phyloP scores from a whole-genome alignment of 176 grass and related monocot species.

The Bothriochloa decipiens region DNA sequence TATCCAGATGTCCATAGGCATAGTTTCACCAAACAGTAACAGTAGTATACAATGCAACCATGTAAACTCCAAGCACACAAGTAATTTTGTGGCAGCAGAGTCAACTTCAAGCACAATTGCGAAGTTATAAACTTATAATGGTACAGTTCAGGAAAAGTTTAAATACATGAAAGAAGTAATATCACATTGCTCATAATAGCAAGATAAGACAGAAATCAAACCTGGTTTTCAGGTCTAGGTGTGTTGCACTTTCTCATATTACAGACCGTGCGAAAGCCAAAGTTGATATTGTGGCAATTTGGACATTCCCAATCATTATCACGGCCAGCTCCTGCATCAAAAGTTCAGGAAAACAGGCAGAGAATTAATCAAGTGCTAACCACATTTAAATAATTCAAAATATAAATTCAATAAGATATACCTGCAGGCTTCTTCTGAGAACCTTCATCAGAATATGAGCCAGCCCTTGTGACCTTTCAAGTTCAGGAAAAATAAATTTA shows the following conservation, averaged over 20 bases:
- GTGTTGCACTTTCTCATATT: conserved; percentile 96
- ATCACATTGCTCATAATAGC: too few relatives aligned
- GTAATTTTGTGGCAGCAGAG: conserved; percentile 18
- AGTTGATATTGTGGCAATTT: conserved; percentile 84
- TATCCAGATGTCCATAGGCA: background rate
- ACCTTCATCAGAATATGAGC: conserved; percentile 78
- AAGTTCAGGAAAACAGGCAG: background rate
- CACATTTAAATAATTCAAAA: background rate
- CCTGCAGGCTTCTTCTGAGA: conserved; percentile 83
- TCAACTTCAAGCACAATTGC: conserved; percentile 20
- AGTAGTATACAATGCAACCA: background rate
- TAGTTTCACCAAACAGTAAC: background rate
- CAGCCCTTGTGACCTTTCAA: conserved; percentile 57
- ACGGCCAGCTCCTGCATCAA: conserved; percentile 64
- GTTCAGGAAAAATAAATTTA: conserved; percentile 37
- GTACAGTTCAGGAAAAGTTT: background rate
- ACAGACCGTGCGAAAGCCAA: conserved; percentile 78
- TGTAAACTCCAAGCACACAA: background rate
- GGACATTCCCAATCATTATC: conserved; percentile 93
- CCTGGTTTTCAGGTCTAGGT: conserved; percentile 83
- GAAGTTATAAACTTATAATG: background rate
- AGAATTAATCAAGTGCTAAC: conserved; percentile 12
- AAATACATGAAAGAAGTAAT: conserved; percentile 13
- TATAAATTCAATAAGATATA: conserved; percentile 26
- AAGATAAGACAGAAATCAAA: conserved; percentile 31